Evolutionary conservation across 441 rosid species (phyloP).

Genomic region (Breynia disticha): DNA sequence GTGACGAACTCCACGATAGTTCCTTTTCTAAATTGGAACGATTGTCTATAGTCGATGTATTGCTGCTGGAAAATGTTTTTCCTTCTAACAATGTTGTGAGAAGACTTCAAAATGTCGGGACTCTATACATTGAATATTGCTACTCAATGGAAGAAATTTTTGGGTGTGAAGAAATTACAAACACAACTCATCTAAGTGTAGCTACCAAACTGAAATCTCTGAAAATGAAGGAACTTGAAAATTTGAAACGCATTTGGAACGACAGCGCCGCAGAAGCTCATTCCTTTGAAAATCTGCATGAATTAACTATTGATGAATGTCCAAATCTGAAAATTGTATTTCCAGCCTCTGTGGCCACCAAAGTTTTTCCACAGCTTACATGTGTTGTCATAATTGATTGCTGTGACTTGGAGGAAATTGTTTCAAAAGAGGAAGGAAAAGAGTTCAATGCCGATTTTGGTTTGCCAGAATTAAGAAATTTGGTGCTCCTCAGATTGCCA

Average conservation of each 20-base stretch:
- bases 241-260: constrained; percentile 24
- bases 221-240: neutral
- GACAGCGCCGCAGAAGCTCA: constrained; percentile 10
- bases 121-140: neutral
- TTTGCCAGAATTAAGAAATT: constrained; percentile 2
- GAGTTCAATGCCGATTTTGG: constrained; percentile 3
- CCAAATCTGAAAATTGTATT: constrained; percentile 13
- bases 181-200: neutral
- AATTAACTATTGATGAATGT: neutral
- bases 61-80: neutral
- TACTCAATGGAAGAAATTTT: constrained; percentile 18
- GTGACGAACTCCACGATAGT: neutral
- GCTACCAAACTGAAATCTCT: neutral
- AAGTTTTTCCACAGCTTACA: constrained; percentile 10
- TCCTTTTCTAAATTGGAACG: constrained; percentile 10
- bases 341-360: constrained; percentile 20
- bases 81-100: neutral
- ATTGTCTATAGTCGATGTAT: neutral
- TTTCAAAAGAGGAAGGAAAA: neutral
- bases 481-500: neutral
- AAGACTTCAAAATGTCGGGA: constrained; percentile 3
- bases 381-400: neutral
- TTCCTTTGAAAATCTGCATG: constrained; percentile 9
- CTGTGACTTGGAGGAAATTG: constrained; percentile 18
- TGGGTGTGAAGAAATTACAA: constrained; percentile 2